Base-by-base conservation (phyloP, 768 basidiomycete genomes). In the Plicaturopsis crispa region DNA sequence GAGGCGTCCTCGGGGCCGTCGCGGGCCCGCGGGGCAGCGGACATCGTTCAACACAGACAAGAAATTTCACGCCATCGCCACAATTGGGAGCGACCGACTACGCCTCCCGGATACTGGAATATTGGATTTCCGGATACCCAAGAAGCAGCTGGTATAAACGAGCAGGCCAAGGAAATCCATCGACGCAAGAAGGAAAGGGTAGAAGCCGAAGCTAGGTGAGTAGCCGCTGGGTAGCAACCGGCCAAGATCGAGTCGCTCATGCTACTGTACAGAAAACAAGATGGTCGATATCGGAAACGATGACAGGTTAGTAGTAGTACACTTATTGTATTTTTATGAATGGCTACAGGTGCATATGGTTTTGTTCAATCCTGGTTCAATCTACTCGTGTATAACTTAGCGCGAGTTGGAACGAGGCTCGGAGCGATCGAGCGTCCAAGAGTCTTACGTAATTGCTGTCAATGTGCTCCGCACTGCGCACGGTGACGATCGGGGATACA, bases 121-220 rank as follows among this genome's bases (percentile, higher is more conserved):
- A 91, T 93, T 41, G 89, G 84, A 1, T 93, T 97, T 54, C 92
- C 92, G 1, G 67, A 69, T 46, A 92, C 91, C 3, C 91, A 93
- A 56, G 77, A 88, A 52, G 80, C 77, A 12, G 70, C 66, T 33
- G 70, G 70, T 38, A 91, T 94, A 49, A 94, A 94, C 55, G 61
- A 65, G 42, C 62, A 63, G 41, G 92, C 91, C 6, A 70, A 67
- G 40, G 72, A 74, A 51, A 87, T 91, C 75, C 79, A 85, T 45
- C 60, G 59, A 48, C 65, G 69, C 55, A 89, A 89, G 63, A 65
- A 67, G 42, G 59, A 66, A 5, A 61, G 66, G 40, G 64, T 88
- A 5, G 76, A 78, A 46, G 59, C 51, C 39, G 84, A 88, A 43
- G 80, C 75, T 7, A 63, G 52, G 65, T 28, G 14, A 14, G 26